These are phyloP conservation scores for Microcyclospora tardicrescens DNA, from an alignment of 2,329 filamentous ascomycete genomes.

Conservation along the genomic window DNA sequence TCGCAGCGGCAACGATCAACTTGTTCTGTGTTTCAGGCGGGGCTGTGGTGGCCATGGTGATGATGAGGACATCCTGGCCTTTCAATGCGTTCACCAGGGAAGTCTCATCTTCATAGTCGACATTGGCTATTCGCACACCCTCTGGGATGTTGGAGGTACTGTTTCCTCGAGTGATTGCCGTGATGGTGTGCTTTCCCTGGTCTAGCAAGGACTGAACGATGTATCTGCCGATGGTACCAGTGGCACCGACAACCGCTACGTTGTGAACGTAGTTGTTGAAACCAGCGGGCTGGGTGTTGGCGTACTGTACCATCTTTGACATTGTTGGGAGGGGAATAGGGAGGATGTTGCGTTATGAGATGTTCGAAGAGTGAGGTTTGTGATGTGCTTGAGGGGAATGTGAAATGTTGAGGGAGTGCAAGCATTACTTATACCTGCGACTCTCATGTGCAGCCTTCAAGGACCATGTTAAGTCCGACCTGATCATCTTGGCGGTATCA, in stretches of 20 bases:
- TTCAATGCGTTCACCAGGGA: conserved; percentile 22
- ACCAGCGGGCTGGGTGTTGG: conserved; percentile 26
- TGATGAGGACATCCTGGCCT: conserved; percentile 25
- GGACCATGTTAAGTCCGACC: too few species aligned
- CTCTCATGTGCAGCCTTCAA: too few species aligned
- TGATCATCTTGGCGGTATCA: too few species aligned
- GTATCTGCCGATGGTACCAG: conserved; percentile 24
- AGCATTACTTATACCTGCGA: too few species aligned
- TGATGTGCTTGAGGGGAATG: too few species aligned
- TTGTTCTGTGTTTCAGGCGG: conserved; percentile 12
- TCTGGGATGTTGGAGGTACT: conserved; percentile 30
- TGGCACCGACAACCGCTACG: conserved; percentile 25
- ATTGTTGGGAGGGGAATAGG: too few species aligned
- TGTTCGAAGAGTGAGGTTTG: too few species aligned
- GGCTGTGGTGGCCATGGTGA: conserved; percentile 7
- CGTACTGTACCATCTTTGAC: conserved; percentile 20
- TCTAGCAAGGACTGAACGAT: conserved; percentile 25
- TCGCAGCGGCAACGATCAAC: conserved; percentile 18
- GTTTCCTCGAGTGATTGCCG: conserved; percentile 33
- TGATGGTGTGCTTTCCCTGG: conserved; percentile 24
- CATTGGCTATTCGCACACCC: conserved; percentile 25
- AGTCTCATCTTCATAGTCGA: conserved; percentile 36
- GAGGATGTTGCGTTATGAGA: too few species aligned
- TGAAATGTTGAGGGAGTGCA: too few species aligned
- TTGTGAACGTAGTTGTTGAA: conserved; percentile 25